Conservation (phyloP, 176 grass and related monocot genomes). For the Thinopyrum elongatum region DNA sequence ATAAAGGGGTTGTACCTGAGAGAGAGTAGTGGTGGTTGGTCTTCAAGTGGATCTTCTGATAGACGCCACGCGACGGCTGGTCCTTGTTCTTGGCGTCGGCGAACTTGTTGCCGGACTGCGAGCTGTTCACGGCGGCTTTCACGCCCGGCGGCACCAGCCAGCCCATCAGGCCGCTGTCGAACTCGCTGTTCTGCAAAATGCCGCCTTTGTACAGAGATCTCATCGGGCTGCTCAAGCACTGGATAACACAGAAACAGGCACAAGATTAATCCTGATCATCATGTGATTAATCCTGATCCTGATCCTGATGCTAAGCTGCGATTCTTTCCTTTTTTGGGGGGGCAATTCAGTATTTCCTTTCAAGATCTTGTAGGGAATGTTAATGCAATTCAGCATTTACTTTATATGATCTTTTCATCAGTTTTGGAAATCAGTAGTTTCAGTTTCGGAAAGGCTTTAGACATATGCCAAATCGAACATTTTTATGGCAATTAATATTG, state of each 20-base stretch:
- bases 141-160: constrained; percentile 46
- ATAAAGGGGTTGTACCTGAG: constrained; percentile 42
- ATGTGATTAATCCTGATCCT: too few relatives aligned
- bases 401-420: not conserved
- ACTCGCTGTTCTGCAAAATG: constrained; percentile 67
- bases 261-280: not conserved
- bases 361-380: not conserved
- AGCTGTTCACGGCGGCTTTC: constrained; percentile 34
- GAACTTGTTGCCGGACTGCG: constrained; percentile 10
- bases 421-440: not conserved
- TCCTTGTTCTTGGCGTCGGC: not conserved
- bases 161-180: constrained; percentile 48
- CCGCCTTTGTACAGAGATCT: constrained; percentile 72
- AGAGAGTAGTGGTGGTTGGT: constrained; percentile 53
- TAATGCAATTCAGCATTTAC: too few relatives aligned
- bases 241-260: not conserved
- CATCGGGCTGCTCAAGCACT: constrained; percentile 64
- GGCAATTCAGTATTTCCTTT: not conserved
- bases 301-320: too few relatives aligned
- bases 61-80: constrained; percentile 41
- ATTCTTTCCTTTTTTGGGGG: too few relatives aligned
- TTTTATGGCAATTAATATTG: too few relatives aligned
- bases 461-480: too few relatives aligned
- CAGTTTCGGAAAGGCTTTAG: too few relatives aligned
- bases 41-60: constrained; percentile 57